These are phyloP conservation scores for Arthromyces matolae DNA, from an alignment of 768 basidiomycete species.

Conservation along the genomic window DNA sequence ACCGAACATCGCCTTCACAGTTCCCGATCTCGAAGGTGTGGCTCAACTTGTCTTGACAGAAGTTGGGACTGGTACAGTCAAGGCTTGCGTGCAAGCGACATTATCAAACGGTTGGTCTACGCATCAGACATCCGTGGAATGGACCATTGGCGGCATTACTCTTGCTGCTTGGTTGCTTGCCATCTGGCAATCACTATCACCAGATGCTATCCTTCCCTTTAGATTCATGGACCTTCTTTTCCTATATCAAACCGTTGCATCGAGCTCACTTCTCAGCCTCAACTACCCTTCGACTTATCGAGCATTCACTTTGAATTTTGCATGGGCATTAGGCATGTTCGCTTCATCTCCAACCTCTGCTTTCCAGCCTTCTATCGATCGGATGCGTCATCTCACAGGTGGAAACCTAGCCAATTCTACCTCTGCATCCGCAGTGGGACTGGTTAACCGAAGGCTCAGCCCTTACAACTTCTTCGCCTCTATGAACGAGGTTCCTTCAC, in stretches of 20 bases:
- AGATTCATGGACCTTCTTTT: conserved; percentile 79
- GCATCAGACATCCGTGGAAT: conserved; percentile 70
- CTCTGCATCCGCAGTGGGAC: conserved; percentile 59
- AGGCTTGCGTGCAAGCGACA: conserved; percentile 89
- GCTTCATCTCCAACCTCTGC: conserved; percentile 46
- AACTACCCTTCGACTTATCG: conserved; percentile 86
- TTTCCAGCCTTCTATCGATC: conserved; percentile 75
- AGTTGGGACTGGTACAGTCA: conserved; percentile 63
- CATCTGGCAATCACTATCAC: conserved; percentile 54
- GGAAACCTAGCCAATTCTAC: conserved; percentile 62
- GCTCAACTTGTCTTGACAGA: conserved; percentile 75
- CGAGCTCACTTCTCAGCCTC: conserved; percentile 73
- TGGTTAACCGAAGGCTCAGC: conserved; percentile 78
- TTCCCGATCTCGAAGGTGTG: conserved; percentile 91
- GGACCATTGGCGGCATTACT: conserved; percentile 67
- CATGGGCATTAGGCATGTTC: conserved; percentile 83
- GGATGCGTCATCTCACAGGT: conserved; percentile 80
- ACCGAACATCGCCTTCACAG: conserved; percentile 78
- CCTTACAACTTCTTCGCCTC: conserved; percentile 55
- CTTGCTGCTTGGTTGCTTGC: conserved; percentile 64
- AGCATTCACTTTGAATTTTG: conserved; percentile 81
- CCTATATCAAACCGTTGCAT: conserved; percentile 82
- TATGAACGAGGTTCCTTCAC: background rate
- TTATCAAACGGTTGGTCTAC: conserved; percentile 89
- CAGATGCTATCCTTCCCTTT: conserved; percentile 60